Evolutionary conservation across 257 asterid species (phyloP), one percentile per base, ranked within the genome.

Genomic region (Verbena officinalis): DNA sequence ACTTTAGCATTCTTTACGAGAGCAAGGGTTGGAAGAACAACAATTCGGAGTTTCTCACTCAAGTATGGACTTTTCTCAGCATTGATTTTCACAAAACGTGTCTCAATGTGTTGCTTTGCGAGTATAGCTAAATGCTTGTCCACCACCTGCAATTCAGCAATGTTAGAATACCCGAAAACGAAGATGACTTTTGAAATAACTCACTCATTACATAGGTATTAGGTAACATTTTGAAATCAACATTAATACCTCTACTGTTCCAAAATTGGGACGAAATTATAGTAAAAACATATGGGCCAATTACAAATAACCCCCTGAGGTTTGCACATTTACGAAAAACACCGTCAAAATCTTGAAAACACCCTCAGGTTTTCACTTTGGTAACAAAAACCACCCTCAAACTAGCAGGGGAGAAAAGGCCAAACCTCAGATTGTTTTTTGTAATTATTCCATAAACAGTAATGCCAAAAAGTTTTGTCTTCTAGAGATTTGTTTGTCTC

Each of bases 61-160:
- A 90, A 79, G 74, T 86, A 94, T 3, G 71, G 87, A 64, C 98
- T 88, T 76, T 94, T 94, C 96, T 94, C 98, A 0, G 99, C 99
- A 68, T 90, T 78, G 63, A 94, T 86, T 78, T 90, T 90, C 74
- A 90, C 88, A 65, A 90, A 94, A 27, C 96, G 96, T 12, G 98
- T 90, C 78, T 94, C 98, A 4, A 90, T 63, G 60, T 94, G 98
- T 71, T 88, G 90, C 77, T 90, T 86, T 49, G 99, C 96, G 65
- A 94, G 78, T 72, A 90, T 79, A 46, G 86, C 77, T 81, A 90
- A 64, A 70, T 94, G 99, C 77, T 88, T 94, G 77, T 94, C 98
- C 88, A 90, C 67, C 52, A 94, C 99, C 99, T 94, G 84, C 65
- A 79, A 40, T 56, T 68, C 24, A 61, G 68, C 58, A 12, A 62